Conservation (phyloP, 73 alveolate genomes). For the Stentor coeruleus region DNA sequence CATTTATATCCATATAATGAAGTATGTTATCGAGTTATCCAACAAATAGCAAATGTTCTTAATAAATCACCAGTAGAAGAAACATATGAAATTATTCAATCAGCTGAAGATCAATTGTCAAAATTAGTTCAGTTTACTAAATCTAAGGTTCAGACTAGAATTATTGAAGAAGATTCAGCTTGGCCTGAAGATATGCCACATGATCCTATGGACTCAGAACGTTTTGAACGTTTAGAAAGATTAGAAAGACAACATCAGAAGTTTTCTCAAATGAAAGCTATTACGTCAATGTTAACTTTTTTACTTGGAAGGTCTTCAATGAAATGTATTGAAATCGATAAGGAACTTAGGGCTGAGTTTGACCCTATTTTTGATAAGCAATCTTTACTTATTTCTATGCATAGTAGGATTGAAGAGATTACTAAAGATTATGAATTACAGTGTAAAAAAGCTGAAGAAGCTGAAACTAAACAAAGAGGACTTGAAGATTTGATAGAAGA, state of each 20-base stretch:
- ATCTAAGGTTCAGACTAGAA: slow-evolving; percentile 30
- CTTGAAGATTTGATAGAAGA: slow-evolving; percentile 33
- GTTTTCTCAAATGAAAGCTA: slow-evolving; percentile 19
- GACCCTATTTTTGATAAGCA: slow-evolving; percentile 30
- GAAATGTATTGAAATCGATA: slow-evolving; percentile 30
- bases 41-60: slow-evolving; percentile 70
- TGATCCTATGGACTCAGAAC: neutral
- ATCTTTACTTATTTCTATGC: neutral
- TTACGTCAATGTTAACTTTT: neutral
- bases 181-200: slow-evolving; percentile 45
- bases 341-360: slow-evolving; percentile 40
- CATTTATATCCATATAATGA: slow-evolving; percentile 56
- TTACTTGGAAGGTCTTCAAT: slow-evolving; percentile 32
- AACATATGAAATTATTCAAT: slow-evolving; percentile 22
- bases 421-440: slow-evolving; percentile 21
- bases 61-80: slow-evolving; percentile 41
- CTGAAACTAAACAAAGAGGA: slow-evolving; percentile 23
- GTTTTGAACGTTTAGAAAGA: neutral
- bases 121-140: slow-evolving; percentile 25
- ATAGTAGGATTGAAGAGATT: neutral
- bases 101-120: slow-evolving; percentile 37
- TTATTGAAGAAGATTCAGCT: slow-evolving; percentile 31
- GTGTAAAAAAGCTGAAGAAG: slow-evolving; percentile 34
- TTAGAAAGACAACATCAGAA: neutral
- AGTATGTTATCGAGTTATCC: slow-evolving; percentile 67